Evolutionary conservation across 2,329 filamentous ascomycete genomes (phyloP), one percentile per base, ranked within the genome.

Genomic region (Monosporascus sp.): DNA sequence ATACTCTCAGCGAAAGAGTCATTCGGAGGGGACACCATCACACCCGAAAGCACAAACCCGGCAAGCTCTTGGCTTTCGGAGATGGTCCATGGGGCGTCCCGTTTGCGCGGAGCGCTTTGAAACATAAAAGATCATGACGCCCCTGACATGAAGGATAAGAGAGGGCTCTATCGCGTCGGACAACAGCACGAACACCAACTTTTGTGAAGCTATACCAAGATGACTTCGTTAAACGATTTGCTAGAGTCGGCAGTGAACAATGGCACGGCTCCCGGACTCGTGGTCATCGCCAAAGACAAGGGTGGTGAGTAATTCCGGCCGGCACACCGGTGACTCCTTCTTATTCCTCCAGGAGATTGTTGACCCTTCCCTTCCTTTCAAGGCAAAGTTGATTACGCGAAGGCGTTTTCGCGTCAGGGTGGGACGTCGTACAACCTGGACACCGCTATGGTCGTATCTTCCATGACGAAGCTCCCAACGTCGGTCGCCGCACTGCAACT

Each of bases 401-500:
- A 57, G 17, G 37, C 52, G 1, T 60, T 60, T 45, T 48, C 51
- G 5, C 16, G 51, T 11, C 47, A 45, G n/a, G 41, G 49, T 35
- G 51, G 44, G 37, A 48, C 52, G 14, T 35, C 31, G 7, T 59
- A 60, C 51, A 47, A 52, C 5, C 48, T 43, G 35, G 63, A 72
- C 52, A 67, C 65, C 27, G 65, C 69, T 50, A 60, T 73, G 49
- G 56, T 58, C 41, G 52, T 72, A 27, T 68, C 68, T 26, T 73
- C 71, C 37, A 65, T 70, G 59, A 68, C 70, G 43, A 74, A 74
- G 58, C 67, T 82, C 14, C 51, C 79, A 24, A 75, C 78, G 1
- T 68, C 71, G 31, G 69, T 81, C 48, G 69, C 73, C 3, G 68
- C 70, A 3, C 62, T 81, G 38, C 76, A 79, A 55, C 67, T 75